Base-by-base conservation (phyloP, 164 flowering plant genomes). In the Vitis riparia region DNA sequence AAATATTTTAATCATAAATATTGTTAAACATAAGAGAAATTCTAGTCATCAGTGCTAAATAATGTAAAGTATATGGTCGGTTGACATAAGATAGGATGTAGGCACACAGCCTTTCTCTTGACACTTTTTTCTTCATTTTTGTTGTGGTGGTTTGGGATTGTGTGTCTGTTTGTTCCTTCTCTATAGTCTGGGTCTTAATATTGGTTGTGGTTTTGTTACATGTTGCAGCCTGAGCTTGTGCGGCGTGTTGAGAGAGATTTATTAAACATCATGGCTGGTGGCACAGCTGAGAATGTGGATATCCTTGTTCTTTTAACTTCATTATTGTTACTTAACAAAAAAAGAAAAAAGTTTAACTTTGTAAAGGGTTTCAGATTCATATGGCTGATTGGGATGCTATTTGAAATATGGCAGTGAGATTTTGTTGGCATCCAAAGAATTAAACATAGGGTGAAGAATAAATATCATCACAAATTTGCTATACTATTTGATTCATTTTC, bases 211-310 rank as follows among this genome's bases (percentile, higher is more conserved):
- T 51, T 51, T 32, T 44, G 47, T 47, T 61, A 61, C n/a, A 2
- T 58, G 10, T 72, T 77, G 84, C 91, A 92, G 98, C 98, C 98
- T 59, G 97, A 94, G 82, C 89, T 92, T 79, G 98, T 94, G 58
- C 89, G 80, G 65, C 89, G 92, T 51, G 98, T 89, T 61, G 97
- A 92, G 87, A 87, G 76, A 73, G 95, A 92, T 82, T 77, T 94
- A 76, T 70, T 80, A 70, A 91, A 86, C 73, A 92, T 94, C 44
- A 84, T 87, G 84, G 77, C 85, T 49, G 88, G 91, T 56, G 85
- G 88, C 74, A 86, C 91, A 58, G 84, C 87, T 48, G 92, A 88
- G 66, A 86, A 86, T 81, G 73, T 75, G 13, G 87, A 89, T 91
- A 90, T 89, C 94, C 91, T 90, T 85, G 19, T n/a, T 23, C 63